These are phyloP conservation scores for Leccinum subrobustum DNA, from an alignment of 1,284 basidiomycete genomes.

Conservation along the genomic window DNA sequence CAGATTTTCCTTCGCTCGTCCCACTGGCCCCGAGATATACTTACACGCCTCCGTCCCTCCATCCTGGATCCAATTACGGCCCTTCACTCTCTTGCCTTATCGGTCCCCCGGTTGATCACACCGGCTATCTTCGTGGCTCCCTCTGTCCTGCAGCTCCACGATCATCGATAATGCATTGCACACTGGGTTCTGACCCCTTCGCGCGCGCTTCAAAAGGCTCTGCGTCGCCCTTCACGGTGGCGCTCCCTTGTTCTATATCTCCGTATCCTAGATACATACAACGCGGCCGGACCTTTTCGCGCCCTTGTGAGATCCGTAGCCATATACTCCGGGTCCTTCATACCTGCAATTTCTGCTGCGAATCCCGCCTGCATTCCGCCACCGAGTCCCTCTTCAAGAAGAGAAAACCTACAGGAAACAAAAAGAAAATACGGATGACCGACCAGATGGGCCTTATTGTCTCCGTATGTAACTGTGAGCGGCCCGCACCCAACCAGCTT, in stretches of 20 bases:
- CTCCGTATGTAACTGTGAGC: slow-evolving; percentile 10
- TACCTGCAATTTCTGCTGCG: neutral
- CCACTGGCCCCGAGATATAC: neutral
- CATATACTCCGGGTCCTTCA: neutral
- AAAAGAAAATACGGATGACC: neutral
- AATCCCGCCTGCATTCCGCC: neutral
- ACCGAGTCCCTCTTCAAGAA: neutral
- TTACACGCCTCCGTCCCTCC: neutral
- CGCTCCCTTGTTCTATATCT: neutral
- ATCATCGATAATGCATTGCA: neutral
- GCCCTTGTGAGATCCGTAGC: slow-evolving; percentile 19
- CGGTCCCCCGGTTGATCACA: slow-evolving; percentile 12
- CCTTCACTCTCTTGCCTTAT: slow-evolving; percentile 12
- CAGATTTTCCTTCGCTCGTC: slow-evolving; percentile 8
- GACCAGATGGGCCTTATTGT: slow-evolving; percentile 12
- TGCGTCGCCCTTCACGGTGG: neutral
- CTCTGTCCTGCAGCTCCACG: neutral
- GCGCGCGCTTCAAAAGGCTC: neutral
- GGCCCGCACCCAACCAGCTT: slow-evolving; percentile 5
- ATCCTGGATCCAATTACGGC: slow-evolving; percentile 9
- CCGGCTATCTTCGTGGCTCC: slow-evolving; percentile 17
- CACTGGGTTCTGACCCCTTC: neutral
- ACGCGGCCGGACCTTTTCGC: slow-evolving; percentile 11
- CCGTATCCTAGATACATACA: slow-evolving; percentile 17
- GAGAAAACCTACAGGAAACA: neutral